Evolutionary conservation across 2,329 filamentous ascomycete species (phyloP), one percentile per base, ranked within the genome.

Genomic region (Colletotrichum godetiae): DNA sequence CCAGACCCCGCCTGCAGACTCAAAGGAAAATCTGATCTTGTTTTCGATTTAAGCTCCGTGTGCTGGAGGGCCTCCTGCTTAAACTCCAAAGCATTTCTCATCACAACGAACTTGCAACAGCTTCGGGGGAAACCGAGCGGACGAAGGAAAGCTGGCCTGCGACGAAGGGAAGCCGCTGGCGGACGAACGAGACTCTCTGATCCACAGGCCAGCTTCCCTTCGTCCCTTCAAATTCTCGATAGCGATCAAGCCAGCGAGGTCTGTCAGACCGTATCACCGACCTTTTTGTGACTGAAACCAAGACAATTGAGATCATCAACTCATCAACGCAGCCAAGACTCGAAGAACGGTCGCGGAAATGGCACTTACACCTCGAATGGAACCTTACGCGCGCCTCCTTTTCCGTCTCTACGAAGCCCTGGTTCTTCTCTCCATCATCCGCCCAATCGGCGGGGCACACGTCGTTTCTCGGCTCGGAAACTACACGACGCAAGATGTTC

Each of bases 361-460:
- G 68, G 62, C 68, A 57, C 63, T 66, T 4, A 52, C 35, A 3
- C 68, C 68, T 5, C 62, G 68, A 56, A 31, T 71, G 31, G 15
- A 71, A 13, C 46, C 68, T 0, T 71, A 71, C n/a, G 27, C 15
- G 10, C 56, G 68, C 4, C 56, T 71, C 1, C 13, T 61, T 2
- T 59, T 10, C 11, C 35, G 68, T 10, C 67, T 71, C 11, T 71
- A 71, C 8, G 63, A 71, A 10, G 63, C 10, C 0, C 27, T 62
- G 0, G 2, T 71, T 3, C 49, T 67, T 1, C 12, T 71, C 1
- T 46, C 5, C n/a, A 67, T 71, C 15, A n/a, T 71, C 0, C 62
- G 62, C 3, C 68, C 62, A 0, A 62, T 67, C 0, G 35, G 24
- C 3, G 68, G 68, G 13, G 10, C 56, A 1, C 63, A 71, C 3